Evolutionary conservation across 1,284 basidiomycete genomes (phyloP), one percentile per base, ranked within the genome.

Genomic region (Termitomyces sp.): DNA sequence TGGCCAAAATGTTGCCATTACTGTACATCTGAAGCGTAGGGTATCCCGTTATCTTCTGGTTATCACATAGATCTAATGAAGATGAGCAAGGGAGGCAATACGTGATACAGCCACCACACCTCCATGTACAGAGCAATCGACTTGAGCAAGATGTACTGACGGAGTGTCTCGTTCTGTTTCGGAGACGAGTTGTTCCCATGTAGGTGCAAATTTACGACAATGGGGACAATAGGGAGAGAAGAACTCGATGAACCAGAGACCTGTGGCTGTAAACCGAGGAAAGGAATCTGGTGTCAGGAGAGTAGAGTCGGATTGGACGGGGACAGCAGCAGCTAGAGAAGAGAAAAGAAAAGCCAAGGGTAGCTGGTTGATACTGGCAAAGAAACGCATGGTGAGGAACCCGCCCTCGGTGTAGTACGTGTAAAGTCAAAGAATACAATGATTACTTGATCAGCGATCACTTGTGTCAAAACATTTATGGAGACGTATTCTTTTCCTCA

Each of bases 191-290:
- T 84, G 71, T 34, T 81, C 75, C 93, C 95, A 99, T 31, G 86
- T 93, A 0, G 94, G 91, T 8, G 84, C 81, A 60, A 94, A 93
- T 0, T 69, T 61, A 38, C 75, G 77, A 68, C 92, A 94, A 64
- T 93, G 91, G n/a, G 67, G 65, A 64, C 91, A 94, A 59, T 83
- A 88, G 0, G 91, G 91, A 1, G 86, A 89, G 68, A 80, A 90
- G 67, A 84, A 81, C 60, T 91, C 87, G 50, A 91, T 70, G 59
- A 90, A 81, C 89, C 88, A 93, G n/a, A 85, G 70, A 6, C 91
- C 91, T 0, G 74, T 61, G 0, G 79, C 64, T 5, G 82, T 76
- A 1, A 79, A 76, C 3, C 71, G 55, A 14, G 78, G 69, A 67
- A 93, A 93, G 58, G 80, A 82, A 49, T 83, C 80, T 1, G 84